These are phyloP conservation scores for Prunus salicina DNA, from an alignment of 306 rosid genomes.

Conservation along the genomic window DNA sequence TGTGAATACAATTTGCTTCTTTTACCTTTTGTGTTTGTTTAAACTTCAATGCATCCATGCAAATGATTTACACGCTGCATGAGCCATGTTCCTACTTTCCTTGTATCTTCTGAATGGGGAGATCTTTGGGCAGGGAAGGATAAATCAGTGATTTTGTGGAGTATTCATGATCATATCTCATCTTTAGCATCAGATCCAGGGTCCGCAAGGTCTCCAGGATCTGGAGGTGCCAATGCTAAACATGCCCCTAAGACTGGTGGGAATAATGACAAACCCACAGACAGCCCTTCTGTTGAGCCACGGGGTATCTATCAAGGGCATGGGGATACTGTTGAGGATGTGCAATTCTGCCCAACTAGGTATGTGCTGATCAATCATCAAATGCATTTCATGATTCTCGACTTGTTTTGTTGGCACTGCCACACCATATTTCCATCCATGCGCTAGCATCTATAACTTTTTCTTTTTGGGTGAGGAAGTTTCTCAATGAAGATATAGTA, in stretches of 20 bases:
- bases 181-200: conserved; percentile 56
- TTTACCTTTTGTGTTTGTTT: not conserved
- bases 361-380: conserved; percentile 20
- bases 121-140: conserved; percentile 72
- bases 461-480: not conserved
- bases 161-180: conserved; percentile 91
- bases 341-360: conserved; percentile 97
- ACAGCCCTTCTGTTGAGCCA: conserved; percentile 85
- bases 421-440: not conserved
- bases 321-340: conserved; percentile 96
- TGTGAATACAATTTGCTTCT: not conserved
- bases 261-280: conserved; percentile 57
- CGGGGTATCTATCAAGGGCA: conserved; percentile 87
- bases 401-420: conserved; percentile 10
- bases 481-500: not conserved
- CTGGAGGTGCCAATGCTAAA: conserved; percentile 65
- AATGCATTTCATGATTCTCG: not conserved
- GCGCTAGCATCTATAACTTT: not conserved
- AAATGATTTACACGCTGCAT: not conserved
- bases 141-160: conserved; percentile 91
- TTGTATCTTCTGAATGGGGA: conserved; percentile 13
- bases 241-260: conserved; percentile 53
- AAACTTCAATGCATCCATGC: not conserved
- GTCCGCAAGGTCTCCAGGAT: conserved; percentile 42
- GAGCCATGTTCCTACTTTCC: not conserved